Evolutionary conservation across 192 early-diverging fungal species (phyloP).

Genomic region (Chytriomyces sp.): DNA sequence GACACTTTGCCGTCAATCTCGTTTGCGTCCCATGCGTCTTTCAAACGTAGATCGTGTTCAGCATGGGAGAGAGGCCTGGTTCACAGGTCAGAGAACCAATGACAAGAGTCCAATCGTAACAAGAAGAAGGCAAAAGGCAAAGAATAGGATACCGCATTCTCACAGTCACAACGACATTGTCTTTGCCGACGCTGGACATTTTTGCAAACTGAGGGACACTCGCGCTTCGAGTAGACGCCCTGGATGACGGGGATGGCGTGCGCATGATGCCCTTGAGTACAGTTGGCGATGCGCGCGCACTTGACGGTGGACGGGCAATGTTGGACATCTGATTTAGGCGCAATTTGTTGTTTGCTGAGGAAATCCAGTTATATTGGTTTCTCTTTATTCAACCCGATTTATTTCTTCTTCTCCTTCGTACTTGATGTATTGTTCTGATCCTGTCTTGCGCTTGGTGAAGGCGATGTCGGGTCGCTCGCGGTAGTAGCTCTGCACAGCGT

Average conservation of each 20-base stretch:
- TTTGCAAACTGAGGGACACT: constrained; percentile 14
- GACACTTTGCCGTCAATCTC: constrained; percentile 17
- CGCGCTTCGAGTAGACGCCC: background rate
- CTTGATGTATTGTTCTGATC: constrained; percentile 49
- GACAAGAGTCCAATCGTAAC: background rate
- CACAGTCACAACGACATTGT: constrained; percentile 36
- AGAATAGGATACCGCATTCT: constrained; percentile 8
- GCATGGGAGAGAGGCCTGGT: constrained; percentile 18
- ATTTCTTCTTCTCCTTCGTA: constrained; percentile 13
- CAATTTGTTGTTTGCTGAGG: no score
- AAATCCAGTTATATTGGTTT: background rate
- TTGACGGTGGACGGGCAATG: background rate
- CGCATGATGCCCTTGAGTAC: background rate
- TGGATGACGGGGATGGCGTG: background rate
- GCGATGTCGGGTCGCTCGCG: constrained; percentile 57
- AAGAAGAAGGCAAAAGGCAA: background rate
- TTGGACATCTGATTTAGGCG: no score
- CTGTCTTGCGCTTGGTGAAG: constrained; percentile 58
- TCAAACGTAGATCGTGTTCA: constrained; percentile 14
- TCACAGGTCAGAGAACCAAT: background rate
- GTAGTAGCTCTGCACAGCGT: constrained; percentile 83
- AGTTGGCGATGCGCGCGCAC: background rate
- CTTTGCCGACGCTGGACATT: constrained; percentile 23
- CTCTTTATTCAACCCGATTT: background rate
- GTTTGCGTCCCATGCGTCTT: constrained; percentile 14